Conservation (phyloP, 495 filamentous ascomycete species). For the Hyaloscypha bicolor region DNA sequence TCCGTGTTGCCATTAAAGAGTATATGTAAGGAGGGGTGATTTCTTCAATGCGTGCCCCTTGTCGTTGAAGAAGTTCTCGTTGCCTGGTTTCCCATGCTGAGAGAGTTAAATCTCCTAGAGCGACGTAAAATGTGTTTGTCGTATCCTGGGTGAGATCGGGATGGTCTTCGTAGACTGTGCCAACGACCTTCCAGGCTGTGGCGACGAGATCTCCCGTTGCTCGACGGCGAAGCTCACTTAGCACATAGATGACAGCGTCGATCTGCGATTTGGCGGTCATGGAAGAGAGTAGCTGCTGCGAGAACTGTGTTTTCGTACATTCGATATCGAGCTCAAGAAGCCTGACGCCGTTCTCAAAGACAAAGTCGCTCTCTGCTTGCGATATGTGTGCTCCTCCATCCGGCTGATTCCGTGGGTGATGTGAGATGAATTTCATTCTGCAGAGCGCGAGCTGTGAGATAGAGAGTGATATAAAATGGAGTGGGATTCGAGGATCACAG, state of each 20-base stretch:
- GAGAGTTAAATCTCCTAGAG: slow-evolving; percentile 40
- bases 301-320: slow-evolving; percentile 35
- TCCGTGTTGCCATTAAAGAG: slow-evolving; percentile 2
- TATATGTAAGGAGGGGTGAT: neutral
- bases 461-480: slow-evolving; percentile 54
- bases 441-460: slow-evolving; percentile 47
- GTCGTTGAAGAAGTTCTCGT: neutral
- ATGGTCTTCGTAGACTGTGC: slow-evolving; percentile 37
- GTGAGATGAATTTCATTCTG: slow-evolving; percentile 41
- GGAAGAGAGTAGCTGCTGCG: slow-evolving; percentile 42
- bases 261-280: slow-evolving; percentile 40
- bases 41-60: neutral
- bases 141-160: slow-evolving; percentile 26
- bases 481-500: slow-evolving; percentile 62
- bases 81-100: slow-evolving; percentile 39
- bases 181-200: slow-evolving; percentile 41
- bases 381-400: slow-evolving; percentile 35
- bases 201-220: slow-evolving; percentile 34
- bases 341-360: slow-evolving; percentile 43
- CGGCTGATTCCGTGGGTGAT: slow-evolving; percentile 47
- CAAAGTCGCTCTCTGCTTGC: slow-evolving; percentile 40
- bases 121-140: slow-evolving; percentile 38
- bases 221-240: slow-evolving; percentile 43
- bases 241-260: slow-evolving; percentile 44
- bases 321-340: slow-evolving; percentile 42